phyloP scores from a whole-genome alignment of 805 yeast genomes.

The Sugiyamaella qingdaonensis region DNA sequence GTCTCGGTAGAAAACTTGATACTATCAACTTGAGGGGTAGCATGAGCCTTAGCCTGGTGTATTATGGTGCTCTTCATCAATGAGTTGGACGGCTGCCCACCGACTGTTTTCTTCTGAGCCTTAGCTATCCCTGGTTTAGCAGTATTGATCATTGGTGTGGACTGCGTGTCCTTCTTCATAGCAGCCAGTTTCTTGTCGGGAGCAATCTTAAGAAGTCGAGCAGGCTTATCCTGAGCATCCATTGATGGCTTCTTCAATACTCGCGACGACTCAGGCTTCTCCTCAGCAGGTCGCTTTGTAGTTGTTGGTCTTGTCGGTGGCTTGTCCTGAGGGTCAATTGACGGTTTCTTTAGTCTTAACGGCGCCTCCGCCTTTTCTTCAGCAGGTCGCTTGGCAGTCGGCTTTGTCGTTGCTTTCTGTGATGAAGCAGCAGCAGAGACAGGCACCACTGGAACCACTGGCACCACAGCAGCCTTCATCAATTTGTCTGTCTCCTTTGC shows the following conservation, averaged over 20 bases:
- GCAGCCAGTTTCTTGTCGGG: too few relatives aligned
- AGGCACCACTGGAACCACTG: not conserved
- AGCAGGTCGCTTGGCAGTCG: slow-evolving; percentile 5
- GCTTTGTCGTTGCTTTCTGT: slow-evolving; percentile 2
- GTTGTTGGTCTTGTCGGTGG: not conserved
- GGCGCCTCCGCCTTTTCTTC: not conserved
- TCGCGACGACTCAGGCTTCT: not conserved
- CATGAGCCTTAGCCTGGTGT: slow-evolving; percentile 30
- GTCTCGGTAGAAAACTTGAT: slow-evolving; percentile 34
- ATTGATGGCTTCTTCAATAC: not conserved
- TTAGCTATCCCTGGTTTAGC: not conserved
- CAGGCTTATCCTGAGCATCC: not conserved
- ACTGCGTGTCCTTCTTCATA: too few relatives aligned
- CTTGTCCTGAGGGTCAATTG: not conserved
- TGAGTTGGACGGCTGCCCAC: slow-evolving; percentile 18
- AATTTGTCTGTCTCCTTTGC: not conserved
- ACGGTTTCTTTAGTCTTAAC: not conserved
- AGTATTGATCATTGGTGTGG: not conserved
- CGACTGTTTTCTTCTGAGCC: not conserved
- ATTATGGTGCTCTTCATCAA: slow-evolving; percentile 35
- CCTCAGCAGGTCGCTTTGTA: not conserved
- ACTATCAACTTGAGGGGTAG: slow-evolving; percentile 29
- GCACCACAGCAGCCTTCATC: not conserved
- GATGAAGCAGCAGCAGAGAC: slow-evolving; percentile 1
- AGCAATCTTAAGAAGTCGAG: not conserved